Conservation (phyloP, 202 grass and related monocot species). For the Brachypodium distachyon region DNA sequence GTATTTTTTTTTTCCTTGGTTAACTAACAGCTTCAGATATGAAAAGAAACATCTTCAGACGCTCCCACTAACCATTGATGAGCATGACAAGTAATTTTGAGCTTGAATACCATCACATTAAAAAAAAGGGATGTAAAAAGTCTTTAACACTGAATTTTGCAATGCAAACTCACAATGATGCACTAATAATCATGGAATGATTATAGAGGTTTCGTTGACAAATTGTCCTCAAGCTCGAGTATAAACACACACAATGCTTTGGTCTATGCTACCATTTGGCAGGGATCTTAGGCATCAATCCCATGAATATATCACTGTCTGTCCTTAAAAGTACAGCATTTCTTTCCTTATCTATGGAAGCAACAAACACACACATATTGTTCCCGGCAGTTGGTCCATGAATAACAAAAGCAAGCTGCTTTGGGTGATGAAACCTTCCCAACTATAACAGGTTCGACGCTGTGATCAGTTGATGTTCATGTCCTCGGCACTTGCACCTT, state of each 20-base stretch:
- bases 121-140: not conserved
- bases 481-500: slow-evolving; percentile 42
- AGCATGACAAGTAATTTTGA: not conserved
- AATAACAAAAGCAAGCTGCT: not conserved
- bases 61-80: not conserved
- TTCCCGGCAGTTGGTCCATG: not conserved
- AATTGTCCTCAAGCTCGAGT: not conserved
- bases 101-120: not conserved
- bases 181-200: not conserved
- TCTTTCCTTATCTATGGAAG: slow-evolving; percentile 16
- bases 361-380: not conserved
- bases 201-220: not conserved
- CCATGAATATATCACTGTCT: not conserved
- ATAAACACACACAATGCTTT: not conserved
- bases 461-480: slow-evolving; percentile 40
- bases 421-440: not conserved
- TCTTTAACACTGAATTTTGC: not conserved
- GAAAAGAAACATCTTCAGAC: no score
- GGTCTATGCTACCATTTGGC: not conserved
- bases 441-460: not conserved
- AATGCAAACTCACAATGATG: not conserved
- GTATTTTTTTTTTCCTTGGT: no score
- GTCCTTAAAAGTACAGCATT: not conserved
- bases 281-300: not conserved
- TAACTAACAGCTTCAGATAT: not conserved